phyloP scores from a whole-genome alignment of 2,329 filamentous ascomycete genomes.

The Venturia asperata region DNA sequence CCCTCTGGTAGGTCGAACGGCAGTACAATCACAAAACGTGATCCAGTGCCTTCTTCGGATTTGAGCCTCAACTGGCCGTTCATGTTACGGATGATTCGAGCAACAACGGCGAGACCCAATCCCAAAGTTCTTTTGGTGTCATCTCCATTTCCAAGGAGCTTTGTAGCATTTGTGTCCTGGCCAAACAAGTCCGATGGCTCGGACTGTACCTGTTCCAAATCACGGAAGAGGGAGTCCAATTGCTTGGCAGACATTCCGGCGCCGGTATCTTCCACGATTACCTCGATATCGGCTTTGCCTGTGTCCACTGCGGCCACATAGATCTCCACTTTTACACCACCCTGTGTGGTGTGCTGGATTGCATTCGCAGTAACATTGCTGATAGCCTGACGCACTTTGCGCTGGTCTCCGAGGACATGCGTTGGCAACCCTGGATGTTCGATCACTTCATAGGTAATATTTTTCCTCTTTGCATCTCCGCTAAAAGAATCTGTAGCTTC shows the following conservation, averaged over 20 bases:
- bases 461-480: conserved; percentile 68
- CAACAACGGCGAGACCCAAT: conserved; percentile 80
- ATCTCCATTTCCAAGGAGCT: conserved; percentile 26
- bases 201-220: conserved; percentile 58
- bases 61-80: conserved; percentile 78
- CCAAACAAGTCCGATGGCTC: conserved; percentile 42
- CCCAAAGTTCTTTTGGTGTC: conserved; percentile 52
- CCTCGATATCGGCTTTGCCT: conserved; percentile 58
- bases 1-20: conserved; percentile 60
- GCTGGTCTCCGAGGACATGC: conserved; percentile 69
- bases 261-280: conserved; percentile 70
- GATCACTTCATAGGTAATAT: conserved; percentile 60
- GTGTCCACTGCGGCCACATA: conserved; percentile 48
- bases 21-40: conserved; percentile 72
- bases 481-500: conserved; percentile 71
- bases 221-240: conserved; percentile 54
- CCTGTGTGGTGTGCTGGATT: conserved; percentile 65
- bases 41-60: conserved; percentile 75
- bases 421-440: conserved; percentile 62
- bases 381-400: conserved; percentile 73
- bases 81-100: conserved; percentile 81
- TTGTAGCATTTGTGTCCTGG: conserved; percentile 24
- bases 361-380: conserved; percentile 81
- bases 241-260: conserved; percentile 52
- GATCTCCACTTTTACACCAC: conserved; percentile 63